Evolutionary conservation across 2,329 filamentous ascomycete species (phyloP).

Genomic region (Aspergillus sp.): DNA sequence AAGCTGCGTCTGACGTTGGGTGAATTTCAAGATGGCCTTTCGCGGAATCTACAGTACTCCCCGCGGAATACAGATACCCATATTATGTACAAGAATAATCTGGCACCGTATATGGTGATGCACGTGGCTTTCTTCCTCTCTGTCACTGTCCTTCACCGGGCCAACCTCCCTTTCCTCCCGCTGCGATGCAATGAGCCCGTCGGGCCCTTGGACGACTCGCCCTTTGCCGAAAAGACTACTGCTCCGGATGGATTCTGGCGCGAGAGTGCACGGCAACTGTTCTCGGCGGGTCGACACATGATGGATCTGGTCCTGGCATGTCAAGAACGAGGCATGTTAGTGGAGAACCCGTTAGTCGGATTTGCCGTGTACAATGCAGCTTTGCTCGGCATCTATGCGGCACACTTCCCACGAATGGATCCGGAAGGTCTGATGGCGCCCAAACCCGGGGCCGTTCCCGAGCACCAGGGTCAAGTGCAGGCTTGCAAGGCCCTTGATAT

Average conservation of each 20-base stretch:
- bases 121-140: constrained; percentile 48
- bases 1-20: constrained; percentile 39
- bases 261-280: constrained; percentile 42
- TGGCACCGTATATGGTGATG: constrained; percentile 48
- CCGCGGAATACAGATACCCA: constrained; percentile 47
- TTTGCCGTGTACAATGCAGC: constrained; percentile 49
- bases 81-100: constrained; percentile 43
- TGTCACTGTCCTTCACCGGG: constrained; percentile 47
- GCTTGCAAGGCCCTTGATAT: constrained; percentile 31
- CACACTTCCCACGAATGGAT: constrained; percentile 50
- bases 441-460: constrained; percentile 19
- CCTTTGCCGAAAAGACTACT: constrained; percentile 37
- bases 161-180: constrained; percentile 49
- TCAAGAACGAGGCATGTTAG: constrained; percentile 43
- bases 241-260: constrained; percentile 46
- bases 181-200: constrained; percentile 42
- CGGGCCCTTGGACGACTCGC: constrained; percentile 46
- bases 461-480: constrained; percentile 25
- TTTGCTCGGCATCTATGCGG: constrained; percentile 45
- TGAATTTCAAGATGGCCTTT: constrained; percentile 45
- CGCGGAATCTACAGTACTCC: constrained; percentile 45
- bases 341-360: constrained; percentile 48
- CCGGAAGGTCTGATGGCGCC: constrained; percentile 40
- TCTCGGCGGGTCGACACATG: constrained; percentile 46
- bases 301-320: constrained; percentile 46